Evolutionary conservation across 306 rosid genomes (phyloP), one percentile per base, ranked within the genome.

Genomic region (Glycine tomentella): DNA sequence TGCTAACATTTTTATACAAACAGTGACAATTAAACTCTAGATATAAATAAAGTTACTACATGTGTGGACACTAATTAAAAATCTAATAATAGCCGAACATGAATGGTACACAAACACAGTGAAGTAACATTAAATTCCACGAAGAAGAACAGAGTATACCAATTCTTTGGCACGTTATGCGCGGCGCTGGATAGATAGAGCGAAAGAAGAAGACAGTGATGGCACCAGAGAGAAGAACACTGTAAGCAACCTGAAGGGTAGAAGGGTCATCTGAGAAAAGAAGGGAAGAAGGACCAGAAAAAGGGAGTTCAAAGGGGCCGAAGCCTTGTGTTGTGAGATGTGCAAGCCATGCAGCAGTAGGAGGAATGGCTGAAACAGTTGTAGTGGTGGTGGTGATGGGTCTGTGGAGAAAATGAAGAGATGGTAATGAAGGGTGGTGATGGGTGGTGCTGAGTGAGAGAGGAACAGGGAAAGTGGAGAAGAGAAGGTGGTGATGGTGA

Each of bases 201-300:
- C 90, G 93, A 70, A 92, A 92, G 81, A 90, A 88, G 81, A 89
- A 90, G 53, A 87, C 53, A 40, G 94, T 12, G 63, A 92, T 87
- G 65, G 95, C 86, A 8, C 86, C 90, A 0, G 97, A 85, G 68
- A 93, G 88, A 48, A 89, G 89, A 64, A 93, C 87, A 62, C 82
- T 89, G 67, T 93, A 85, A 72, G 90, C 86, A 0, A 89, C 83
- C 81, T 91, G 97, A 51, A 87, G 9, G 31, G 85, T 3, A 73
- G 93, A 86, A 82, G 93, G 87, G 11, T 91, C 89, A 40, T 90
- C 87, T 8, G 63, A 64, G 80, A 89, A 62, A 8, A 87, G 80
- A 44, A 17, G 34, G 70, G 14, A n/a, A 53, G 20, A 31, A 62
- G 87, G 40, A 8, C 75, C 5, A 15, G 86, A 34, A 6, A 69